Conservation (phyloP, 768 basidiomycete genomes). For the Kwoniella sp. region DNA sequence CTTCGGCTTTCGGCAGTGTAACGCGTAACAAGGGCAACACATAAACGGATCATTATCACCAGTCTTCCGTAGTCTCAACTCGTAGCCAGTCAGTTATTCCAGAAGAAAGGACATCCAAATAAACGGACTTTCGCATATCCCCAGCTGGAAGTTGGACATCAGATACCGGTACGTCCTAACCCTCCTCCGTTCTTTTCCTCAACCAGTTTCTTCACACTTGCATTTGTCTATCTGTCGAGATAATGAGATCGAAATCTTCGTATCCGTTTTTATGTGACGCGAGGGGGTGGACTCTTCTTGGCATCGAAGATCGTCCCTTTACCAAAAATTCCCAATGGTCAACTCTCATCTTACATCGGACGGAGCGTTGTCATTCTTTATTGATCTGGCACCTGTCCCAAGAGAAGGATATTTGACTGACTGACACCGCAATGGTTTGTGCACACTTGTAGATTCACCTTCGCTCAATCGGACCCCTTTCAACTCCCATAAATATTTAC, state of each 20-base stretch:
- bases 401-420: too few species aligned
- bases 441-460: neutral
- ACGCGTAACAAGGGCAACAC: neutral
- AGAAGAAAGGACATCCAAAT: slow-evolving; percentile 1
- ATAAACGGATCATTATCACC: neutral
- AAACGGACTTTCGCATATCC: neutral
- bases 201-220: too few species aligned
- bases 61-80: neutral
- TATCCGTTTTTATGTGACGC: neutral
- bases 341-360: too few species aligned
- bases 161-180: neutral
- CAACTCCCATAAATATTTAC: slow-evolving; percentile 12
- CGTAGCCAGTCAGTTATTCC: neutral
- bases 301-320: neutral
- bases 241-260: neutral
- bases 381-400: too few species aligned
- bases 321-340: too few species aligned
- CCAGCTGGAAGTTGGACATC: neutral
- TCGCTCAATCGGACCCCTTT: neutral
- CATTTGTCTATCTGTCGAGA: too few species aligned
- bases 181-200: neutral
- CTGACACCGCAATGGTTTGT: neutral
- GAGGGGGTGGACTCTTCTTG: neutral
- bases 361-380: too few species aligned
- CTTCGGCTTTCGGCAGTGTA: neutral